Conservation (phyloP, 345 rosid species). For the Linum tenue region DNA sequence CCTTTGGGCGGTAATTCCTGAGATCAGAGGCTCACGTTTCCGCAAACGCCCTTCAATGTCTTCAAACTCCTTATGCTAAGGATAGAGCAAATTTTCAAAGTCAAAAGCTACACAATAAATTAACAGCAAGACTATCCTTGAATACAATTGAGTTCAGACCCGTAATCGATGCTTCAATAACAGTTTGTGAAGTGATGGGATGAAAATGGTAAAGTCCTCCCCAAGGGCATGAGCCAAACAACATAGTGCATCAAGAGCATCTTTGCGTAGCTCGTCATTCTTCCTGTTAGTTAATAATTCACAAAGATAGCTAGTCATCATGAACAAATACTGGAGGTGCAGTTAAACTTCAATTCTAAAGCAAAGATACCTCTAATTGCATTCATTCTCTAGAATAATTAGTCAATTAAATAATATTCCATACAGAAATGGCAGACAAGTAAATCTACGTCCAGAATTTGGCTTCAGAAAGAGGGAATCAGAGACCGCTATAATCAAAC, state of each 20-base stretch:
- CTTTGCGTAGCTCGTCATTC: constrained; percentile 82
- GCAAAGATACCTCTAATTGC: background rate
- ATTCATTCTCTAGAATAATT: background rate
- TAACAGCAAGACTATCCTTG: background rate
- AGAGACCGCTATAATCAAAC: constrained; percentile 17
- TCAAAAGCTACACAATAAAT: background rate
- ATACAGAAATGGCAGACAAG: too few relatives aligned
- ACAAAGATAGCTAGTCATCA: background rate
- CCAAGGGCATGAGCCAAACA: constrained; percentile 98
- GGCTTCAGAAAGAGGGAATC: constrained; percentile 1
- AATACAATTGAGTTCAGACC: constrained; percentile 30
- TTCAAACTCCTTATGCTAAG: constrained; percentile 95
- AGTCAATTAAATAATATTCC: background rate
- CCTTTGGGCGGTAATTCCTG: constrained; percentile 69
- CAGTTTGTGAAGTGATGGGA: constrained; percentile 88
- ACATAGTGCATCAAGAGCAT: constrained; percentile 96
- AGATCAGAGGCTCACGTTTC: constrained; percentile 75
- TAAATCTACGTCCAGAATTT: too few relatives aligned
- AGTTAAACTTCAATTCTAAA: background rate
- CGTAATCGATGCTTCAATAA: constrained; percentile 56
- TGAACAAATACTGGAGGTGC: background rate
- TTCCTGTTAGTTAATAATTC: constrained; percentile 39
- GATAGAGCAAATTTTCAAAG: constrained; percentile 13
- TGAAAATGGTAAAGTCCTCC: constrained; percentile 90
- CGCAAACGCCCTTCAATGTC: constrained; percentile 78